Base-by-base conservation (phyloP, 2,329 filamentous ascomycete species). In the Talaromyces piceae region DNA sequence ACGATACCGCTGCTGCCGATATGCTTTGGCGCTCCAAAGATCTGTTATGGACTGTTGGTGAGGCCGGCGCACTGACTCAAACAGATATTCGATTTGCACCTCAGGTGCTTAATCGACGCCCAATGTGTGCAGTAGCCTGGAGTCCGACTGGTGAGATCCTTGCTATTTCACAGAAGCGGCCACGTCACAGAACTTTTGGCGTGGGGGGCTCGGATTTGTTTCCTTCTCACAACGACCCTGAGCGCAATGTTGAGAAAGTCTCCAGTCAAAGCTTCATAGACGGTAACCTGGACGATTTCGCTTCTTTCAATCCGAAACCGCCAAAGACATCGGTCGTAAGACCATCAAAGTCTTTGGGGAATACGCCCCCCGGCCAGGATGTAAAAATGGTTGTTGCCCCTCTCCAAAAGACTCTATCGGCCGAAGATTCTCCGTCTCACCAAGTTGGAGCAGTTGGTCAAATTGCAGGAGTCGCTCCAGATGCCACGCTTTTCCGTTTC, bases 21-120 rank as follows among this genome's bases (percentile, higher is more conserved):
- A 68, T 85, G 63, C 70, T 84, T 13, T 85, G 75, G 82, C 79
- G 80, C 58, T 82, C 80, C 47, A 79, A 81, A 63, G 80, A 84
- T 61, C 68, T 81, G 5, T 68, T 85, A 31, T 85, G 82, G 82
- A 82, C 80, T 11, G 81, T 83, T 39, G 80, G 79, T 5, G 73
- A 77, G 44, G 76, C 80, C 54, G 82, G 82, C 12, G 72, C 76
- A 8, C 84, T 85, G 56, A 76, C 79, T 16, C 82, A 85, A 61
- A 80, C 77, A 27, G 82, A 85, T 58, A 72, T 83, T 28, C 77
- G 81, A 52, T 80, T 78, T 66, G 73, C 77, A 5, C 72, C 78
- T 7, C 80, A 81, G 56, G 72, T 78, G n/a, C 71, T 81, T 45
- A 78, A 82, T 58, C 73, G 77, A 53, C 73, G 79, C 31, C 77